These are phyloP conservation scores for Leccinum angustisporum DNA, from an alignment of 1,284 basidiomycete species.

Conservation along the genomic window DNA sequence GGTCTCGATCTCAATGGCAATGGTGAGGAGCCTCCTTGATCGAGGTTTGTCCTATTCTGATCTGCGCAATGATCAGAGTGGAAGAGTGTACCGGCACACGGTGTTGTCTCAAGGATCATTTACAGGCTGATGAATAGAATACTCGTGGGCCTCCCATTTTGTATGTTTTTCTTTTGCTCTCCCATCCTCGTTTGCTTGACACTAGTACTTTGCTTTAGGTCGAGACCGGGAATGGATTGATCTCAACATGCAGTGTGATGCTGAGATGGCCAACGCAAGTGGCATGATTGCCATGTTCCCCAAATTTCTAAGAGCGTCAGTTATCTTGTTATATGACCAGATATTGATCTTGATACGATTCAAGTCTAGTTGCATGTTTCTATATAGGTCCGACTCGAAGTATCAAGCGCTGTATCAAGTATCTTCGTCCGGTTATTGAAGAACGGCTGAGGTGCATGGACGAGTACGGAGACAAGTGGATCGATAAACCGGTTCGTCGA, in stretches of 20 bases:
- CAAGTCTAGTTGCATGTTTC: slow-evolving; percentile 4
- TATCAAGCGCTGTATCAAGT: slow-evolving; percentile 17
- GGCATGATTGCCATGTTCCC: slow-evolving; percentile 24
- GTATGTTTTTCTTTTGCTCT: slow-evolving; percentile 22
- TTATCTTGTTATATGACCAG: no score
- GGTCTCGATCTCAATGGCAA: slow-evolving; percentile 12
- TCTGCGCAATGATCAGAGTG: slow-evolving; percentile 29
- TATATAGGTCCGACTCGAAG: neutral
- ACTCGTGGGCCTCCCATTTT: slow-evolving; percentile 42
- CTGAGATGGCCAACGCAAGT: no score
- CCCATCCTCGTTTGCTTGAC: neutral
- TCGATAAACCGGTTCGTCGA: slow-evolving; percentile 38
- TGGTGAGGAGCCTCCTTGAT: slow-evolving; percentile 10
- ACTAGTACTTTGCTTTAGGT: slow-evolving; percentile 36
- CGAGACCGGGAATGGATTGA: slow-evolving; percentile 39
- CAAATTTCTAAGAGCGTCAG: no score
- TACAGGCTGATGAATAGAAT: slow-evolving; percentile 34
- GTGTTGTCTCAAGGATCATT: slow-evolving; percentile 24
- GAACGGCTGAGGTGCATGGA: slow-evolving; percentile 34
- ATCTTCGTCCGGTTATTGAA: slow-evolving; percentile 36
- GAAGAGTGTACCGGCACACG: slow-evolving; percentile 21
- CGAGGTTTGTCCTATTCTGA: neutral
- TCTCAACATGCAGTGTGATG: no score
- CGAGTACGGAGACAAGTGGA: slow-evolving; percentile 37
- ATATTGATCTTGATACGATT: neutral